A percentile compares a stretch with the other conserved stretches of the same genome.
These are phyloP conservation scores for Ophiostoma australiae DNA, from an alignment of 2,329 filamentous ascomycete genomes.

Conservation along the genomic window DNA sequence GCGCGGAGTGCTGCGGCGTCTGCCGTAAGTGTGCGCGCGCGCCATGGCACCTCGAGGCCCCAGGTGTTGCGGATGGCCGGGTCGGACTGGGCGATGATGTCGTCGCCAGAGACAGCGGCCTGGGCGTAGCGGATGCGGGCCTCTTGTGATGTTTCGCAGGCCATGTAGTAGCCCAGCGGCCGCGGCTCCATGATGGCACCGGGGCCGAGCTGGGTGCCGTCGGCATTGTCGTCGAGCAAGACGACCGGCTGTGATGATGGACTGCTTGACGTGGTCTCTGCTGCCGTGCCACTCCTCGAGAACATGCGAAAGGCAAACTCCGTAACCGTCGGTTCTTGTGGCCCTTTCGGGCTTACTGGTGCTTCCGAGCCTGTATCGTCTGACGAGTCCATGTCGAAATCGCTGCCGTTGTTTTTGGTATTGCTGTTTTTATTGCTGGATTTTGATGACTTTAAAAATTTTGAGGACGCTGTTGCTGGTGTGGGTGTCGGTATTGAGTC, in stretches of 20 bases:
- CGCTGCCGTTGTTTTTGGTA: not conserved
- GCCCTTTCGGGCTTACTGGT: not conserved
- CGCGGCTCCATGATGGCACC: conserved; percentile 41
- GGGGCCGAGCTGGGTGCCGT: conserved; percentile 33
- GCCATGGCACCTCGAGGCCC: conserved; percentile 59
- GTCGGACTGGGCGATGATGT: conserved; percentile 39
- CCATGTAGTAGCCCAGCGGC: conserved; percentile 49
- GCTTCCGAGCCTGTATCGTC: not conserved
- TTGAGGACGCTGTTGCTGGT: not conserved
- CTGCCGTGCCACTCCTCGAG: conserved; percentile 16
- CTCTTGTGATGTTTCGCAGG: conserved; percentile 36
- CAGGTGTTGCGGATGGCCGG: conserved; percentile 44
- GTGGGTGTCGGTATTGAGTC: not conserved
- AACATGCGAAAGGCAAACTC: conserved; percentile 28
- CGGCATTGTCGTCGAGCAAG: conserved; percentile 43
- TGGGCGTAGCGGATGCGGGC: conserved; percentile 39
- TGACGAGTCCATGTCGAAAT: not conserved
- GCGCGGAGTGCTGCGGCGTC: conserved; percentile 26
- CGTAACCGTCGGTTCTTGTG: not conserved
- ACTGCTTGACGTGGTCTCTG: not conserved
- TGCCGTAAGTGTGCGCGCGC: conserved; percentile 42
- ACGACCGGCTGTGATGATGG: conserved; percentile 39
- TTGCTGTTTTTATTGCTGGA: not conserved
- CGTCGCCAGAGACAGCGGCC: conserved; percentile 50
- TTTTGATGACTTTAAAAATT: not conserved